Evolutionary conservation across 345 rosid genomes (phyloP), one percentile per base, ranked within the genome.

Genomic region (Aegle marmelos): DNA sequence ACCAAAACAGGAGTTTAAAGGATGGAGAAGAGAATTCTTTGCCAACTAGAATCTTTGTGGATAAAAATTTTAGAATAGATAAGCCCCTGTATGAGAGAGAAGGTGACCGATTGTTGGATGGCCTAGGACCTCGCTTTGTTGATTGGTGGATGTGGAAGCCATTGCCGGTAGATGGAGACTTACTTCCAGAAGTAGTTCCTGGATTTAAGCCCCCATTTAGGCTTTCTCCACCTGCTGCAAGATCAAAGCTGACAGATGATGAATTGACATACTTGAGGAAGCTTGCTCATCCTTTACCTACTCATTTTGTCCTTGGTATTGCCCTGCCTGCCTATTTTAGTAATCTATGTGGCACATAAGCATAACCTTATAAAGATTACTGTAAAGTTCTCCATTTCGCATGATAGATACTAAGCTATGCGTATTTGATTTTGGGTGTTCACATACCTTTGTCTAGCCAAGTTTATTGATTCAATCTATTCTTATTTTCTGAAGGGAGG

Each of bases 101-200:
- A 89, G 86, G 89, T 75, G 93, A 94, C 84, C 85, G 98, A 83
- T 85, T 94, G 76, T 76, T 94, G 87, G 87, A 94, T 80, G 95
- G 94, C 72, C 82, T 94, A 67, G 98, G 97, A 30, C 97, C 97
- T 81, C 90, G 97, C 41, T 94, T 84, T 82, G 79, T 86, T 76
- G 98, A 94, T 83, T 92, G 98, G 98, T 94, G 98, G 98, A 92
- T 90, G 97, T 81, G 82, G 70, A 92, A 90, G 87, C 98, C 98
- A 66, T 83, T 92, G 86, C 98, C 98, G 2, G 90, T 92, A 72
- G 98, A 94, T 80, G 98, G 88, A 65, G 97, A 94, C 81, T 82
- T 90, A 84, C 95, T 94, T 79, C 94, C 95, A 13, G 81, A 84
- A 83, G 85, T 85, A 60, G 90, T 94, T 76, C 82, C 86, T 60